Evolutionary conservation across 73 alveolate genomes (phyloP).

Genomic region (Durusdinium trenchii): DNA sequence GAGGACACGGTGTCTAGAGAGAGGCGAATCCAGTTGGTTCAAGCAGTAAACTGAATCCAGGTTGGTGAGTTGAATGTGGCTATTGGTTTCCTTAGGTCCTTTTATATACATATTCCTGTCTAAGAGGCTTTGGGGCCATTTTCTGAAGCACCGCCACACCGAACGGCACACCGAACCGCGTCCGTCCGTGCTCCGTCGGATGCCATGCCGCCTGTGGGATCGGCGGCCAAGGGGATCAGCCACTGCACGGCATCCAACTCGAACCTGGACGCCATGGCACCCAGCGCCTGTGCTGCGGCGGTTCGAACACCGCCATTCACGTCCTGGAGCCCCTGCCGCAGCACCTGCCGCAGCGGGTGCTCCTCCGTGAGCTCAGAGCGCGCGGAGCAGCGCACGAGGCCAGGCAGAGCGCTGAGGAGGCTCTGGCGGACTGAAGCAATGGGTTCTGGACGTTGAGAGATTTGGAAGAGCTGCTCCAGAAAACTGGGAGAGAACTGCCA

Average conservation of each 20-base stretch:
- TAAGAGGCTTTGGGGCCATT: too few relatives aligned
- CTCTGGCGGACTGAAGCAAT: constrained; percentile 33
- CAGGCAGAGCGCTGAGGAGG: constrained; percentile 33
- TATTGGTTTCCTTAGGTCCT: too few relatives aligned
- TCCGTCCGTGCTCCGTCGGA: constrained; percentile 26
- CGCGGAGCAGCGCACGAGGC: neutral
- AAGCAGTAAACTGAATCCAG: too few relatives aligned
- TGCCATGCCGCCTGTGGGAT: constrained; percentile 18
- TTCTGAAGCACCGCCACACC: too few relatives aligned
- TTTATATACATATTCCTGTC: too few relatives aligned
- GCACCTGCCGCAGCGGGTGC: neutral
- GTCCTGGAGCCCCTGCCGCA: constrained; percentile 8
- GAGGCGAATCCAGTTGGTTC: too few relatives aligned
- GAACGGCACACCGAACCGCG: too few relatives aligned
- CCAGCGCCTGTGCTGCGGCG: constrained; percentile 52
- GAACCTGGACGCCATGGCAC: constrained; percentile 14
- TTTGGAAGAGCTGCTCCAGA: neutral
- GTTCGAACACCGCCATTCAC: constrained; percentile 39
- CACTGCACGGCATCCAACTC: neutral
- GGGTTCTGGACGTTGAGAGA: constrained; percentile 11
- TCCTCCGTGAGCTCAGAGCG: neutral
- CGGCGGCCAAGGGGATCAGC: constrained; percentile 20
- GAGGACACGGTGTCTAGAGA: constrained; percentile 8
- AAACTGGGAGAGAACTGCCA: too few relatives aligned
- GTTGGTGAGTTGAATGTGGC: too few relatives aligned